Evolutionary conservation across 768 basidiomycete genomes (phyloP).

Genomic region (Chalciporus chontae): DNA sequence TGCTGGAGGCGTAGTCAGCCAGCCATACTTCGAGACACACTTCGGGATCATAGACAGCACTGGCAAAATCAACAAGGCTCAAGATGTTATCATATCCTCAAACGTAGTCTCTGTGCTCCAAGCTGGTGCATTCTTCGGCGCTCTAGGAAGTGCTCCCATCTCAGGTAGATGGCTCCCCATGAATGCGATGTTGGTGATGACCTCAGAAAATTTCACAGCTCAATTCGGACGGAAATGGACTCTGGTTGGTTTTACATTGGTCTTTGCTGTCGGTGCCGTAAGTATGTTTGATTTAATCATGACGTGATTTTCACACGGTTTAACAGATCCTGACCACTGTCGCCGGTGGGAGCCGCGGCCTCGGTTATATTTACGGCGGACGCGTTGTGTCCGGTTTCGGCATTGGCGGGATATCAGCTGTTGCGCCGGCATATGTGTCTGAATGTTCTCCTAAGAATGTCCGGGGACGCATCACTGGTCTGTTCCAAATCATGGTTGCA

Average conservation of each 20-base stretch:
- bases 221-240: conserved; percentile 65
- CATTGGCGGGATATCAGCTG: conserved; percentile 79
- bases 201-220: conserved; percentile 34
- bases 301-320: background rate
- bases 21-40: conserved; percentile 54
- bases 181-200: background rate
- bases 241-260: conserved; percentile 52
- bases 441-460: conserved; percentile 87
- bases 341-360: conserved; percentile 51
- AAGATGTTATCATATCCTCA: conserved; percentile 57
- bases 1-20: conserved; percentile 66
- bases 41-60: conserved; percentile 55
- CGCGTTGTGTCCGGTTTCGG: conserved; percentile 79
- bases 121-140: conserved; percentile 87
- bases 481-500: conserved; percentile 86
- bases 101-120: conserved; percentile 88
- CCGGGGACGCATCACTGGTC: conserved; percentile 78
- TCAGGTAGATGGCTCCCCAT: conserved; percentile 45
- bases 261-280: conserved; percentile 75
- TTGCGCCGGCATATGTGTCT: conserved; percentile 81
- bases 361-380: conserved; percentile 74
- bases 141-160: conserved; percentile 66
- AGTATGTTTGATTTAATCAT: conserved; percentile 23
- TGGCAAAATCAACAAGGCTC: conserved; percentile 37
- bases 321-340: conserved; percentile 66